Conservation (phyloP, 495 filamentous ascomycete genomes). For the Penicillium parvum region DNA sequence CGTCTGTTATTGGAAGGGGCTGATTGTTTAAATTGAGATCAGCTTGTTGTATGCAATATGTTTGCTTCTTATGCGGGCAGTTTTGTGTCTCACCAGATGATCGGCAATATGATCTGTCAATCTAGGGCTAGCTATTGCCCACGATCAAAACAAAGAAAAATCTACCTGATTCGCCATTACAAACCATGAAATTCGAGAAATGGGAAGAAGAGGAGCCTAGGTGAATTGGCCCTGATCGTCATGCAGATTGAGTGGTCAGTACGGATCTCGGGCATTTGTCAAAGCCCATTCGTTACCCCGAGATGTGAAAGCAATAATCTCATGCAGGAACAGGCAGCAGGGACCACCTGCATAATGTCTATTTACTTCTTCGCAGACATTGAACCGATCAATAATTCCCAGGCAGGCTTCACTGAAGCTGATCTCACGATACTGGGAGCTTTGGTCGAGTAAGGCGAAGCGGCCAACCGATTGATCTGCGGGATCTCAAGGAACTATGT, state of each 20-base stretch:
- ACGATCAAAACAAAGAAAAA: background rate
- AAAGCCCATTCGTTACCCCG: background rate
- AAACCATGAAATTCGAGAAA: background rate
- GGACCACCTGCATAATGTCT: constrained; percentile 5
- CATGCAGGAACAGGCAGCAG: constrained; percentile 8
- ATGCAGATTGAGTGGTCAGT: background rate
- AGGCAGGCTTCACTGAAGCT: too few species aligned
- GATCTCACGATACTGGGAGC: too few species aligned
- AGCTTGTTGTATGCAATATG: background rate
- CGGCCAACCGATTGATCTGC: too few species aligned
- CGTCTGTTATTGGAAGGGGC: background rate
- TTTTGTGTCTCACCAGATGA: background rate
- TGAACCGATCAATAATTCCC: too few species aligned
- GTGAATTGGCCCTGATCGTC: too few species aligned
- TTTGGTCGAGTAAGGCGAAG: too few species aligned
- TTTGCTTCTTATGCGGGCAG: background rate
- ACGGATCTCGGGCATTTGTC: background rate
- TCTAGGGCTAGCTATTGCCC: background rate
- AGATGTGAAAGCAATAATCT: constrained; percentile 8
- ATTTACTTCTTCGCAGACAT: too few species aligned
- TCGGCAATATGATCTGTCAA: constrained; percentile 7
- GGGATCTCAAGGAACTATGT: too few species aligned
- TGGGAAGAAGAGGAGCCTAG: too few species aligned
- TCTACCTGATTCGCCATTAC: background rate
- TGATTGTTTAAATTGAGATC: constrained; percentile 1